Evolutionary conservation across 2,329 filamentous ascomycete species (phyloP), one percentile per base, ranked within the genome.

Genomic region (Colletotrichum truncatum): DNA sequence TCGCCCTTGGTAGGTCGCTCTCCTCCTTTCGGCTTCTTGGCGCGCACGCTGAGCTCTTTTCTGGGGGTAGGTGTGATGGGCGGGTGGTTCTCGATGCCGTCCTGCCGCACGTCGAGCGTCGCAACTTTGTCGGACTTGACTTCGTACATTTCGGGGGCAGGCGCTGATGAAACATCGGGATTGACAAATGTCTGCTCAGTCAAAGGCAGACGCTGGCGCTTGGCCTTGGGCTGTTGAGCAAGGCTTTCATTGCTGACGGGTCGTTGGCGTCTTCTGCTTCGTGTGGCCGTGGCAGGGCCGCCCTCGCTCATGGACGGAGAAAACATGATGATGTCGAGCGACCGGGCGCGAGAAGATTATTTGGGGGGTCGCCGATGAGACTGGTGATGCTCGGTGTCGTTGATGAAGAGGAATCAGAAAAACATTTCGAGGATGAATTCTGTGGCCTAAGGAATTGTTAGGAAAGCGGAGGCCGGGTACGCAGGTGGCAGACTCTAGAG

Each of bases 1-100:
- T 93, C 90, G 49, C 89, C 89, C 75, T 91, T 92, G 70, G 81
- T 84, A 45, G 82, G 81, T 70, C 90, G 85, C 72, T 92, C 88
- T 66, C 83, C 83, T n/a, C 84, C 79, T 72, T 89, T 89, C 48
- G 83, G 74, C 74, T 90, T 91, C 74, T 90, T 91, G 9, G 85
- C 83, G 67, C 89, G 84, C 38, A 90, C 81, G 63, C 81, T 87
- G 48, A 88, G 81, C 71, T 90, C 87, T 69, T 82, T 84, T 68
- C 79, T 82, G 43, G 80, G 75, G 9, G 76, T 71, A 18, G 73
- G 72, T 25, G 63, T 56, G 63, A 66, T 63, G 57, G 74, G 73
- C 58, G 74, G 67, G 66, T 73, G 66, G 63, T 78, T 81, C 69
- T 86, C 84, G 69, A 82, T 73, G 69, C 79, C 78, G 67, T 86